phyloP scores from a whole-genome alignment of 2,329 filamentous ascomycete species.

The Sporothrix humicola region DNA sequence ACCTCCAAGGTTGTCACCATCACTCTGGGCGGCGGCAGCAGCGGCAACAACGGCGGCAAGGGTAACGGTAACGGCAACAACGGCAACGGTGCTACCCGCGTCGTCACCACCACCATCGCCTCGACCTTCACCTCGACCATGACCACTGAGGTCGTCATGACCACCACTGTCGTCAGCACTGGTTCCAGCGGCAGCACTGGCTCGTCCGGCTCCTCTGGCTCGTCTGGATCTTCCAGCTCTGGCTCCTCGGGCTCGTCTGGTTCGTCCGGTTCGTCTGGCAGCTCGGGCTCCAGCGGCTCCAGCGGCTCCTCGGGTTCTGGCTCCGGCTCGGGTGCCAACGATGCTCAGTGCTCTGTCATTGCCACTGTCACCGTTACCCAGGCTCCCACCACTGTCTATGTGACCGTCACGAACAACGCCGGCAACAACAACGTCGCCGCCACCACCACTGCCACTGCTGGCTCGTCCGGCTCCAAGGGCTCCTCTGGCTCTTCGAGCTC shows the following conservation, averaged over 20 bases:
- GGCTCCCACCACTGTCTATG: conserved; percentile 33
- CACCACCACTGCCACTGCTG: conserved; percentile 16
- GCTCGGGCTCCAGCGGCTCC: conserved; percentile 8
- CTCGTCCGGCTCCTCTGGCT: conserved; percentile 28
- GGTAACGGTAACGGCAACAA: conserved; percentile 31
- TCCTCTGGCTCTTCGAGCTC: neutral
- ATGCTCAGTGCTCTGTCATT: conserved; percentile 25
- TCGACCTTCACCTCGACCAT: conserved; percentile 41
- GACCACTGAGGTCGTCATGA: conserved; percentile 34
- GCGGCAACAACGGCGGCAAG: conserved; percentile 30
- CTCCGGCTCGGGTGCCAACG: neutral
- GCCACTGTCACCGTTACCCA: conserved; percentile 34
- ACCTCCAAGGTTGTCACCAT: conserved; percentile 39
- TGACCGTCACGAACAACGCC: conserved; percentile 22
- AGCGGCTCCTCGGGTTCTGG: neutral
- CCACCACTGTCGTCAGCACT: conserved; percentile 27
- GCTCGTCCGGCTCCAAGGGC: neutral
- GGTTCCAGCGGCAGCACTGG: conserved; percentile 31
- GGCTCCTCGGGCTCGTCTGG: conserved; percentile 22
- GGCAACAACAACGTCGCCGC: conserved; percentile 14
- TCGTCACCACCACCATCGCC: conserved; percentile 41
- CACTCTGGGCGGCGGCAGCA: conserved; percentile 39
- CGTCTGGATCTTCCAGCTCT: conserved; percentile 22
- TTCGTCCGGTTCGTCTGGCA: neutral
- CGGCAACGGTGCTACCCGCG: conserved; percentile 32